Base-by-base conservation (phyloP, 768 basidiomycete species). In the Postia placenta region DNA sequence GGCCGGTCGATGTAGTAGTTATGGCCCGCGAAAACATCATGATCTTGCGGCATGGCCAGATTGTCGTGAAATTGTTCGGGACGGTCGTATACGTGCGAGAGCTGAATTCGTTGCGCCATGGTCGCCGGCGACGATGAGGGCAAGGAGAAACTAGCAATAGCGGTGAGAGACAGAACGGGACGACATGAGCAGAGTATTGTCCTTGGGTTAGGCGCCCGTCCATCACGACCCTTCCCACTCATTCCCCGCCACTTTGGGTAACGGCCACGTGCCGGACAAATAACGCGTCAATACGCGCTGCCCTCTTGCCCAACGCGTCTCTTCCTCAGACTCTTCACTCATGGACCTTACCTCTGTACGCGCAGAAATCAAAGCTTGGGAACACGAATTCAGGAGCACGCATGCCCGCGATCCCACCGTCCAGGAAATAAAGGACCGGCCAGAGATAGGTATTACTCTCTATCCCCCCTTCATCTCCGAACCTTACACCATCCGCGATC, bases 281-380 rank as follows among this genome's bases (percentile, higher is more conserved):
- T 37, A 49, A 53, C 48, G 53, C 55, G 45, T 49, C 56, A 56
- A 55, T 49, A 49, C 41, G 51, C 47, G 53, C 48, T 43, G 27
- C n/a, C 22, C 41, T 39, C 37, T 44, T 30, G 42, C 40, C 36
- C 9, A 27, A 49, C 58, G 46, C 55, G 47, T 49, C 37, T 40
- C 19, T 20, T 42, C 50, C 54, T 39, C 45, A 28, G 26, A 33
- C 38, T 45, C 43, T 44, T 33, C 42, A 37, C 54, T 66, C 27
- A 60, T 69, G 56, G 76, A 81, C 56, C 51, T 79, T 47, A 61
- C 74, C 27, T 55, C 70, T 42, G 66, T 90, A 27, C 78, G 80
- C 9, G 69, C 81, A 51, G 81, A 91, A 60, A 80, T 92, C 52
- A 92, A 92, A 64, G 52, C 69, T 37, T 92, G 87, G 82, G 89